A percentile compares a stretch with the other conserved stretches of the same genome.
Evolutionary conservation across 2,329 filamentous ascomycete species (phyloP).

Genomic region (Chrysosporium queenslandicum): DNA sequence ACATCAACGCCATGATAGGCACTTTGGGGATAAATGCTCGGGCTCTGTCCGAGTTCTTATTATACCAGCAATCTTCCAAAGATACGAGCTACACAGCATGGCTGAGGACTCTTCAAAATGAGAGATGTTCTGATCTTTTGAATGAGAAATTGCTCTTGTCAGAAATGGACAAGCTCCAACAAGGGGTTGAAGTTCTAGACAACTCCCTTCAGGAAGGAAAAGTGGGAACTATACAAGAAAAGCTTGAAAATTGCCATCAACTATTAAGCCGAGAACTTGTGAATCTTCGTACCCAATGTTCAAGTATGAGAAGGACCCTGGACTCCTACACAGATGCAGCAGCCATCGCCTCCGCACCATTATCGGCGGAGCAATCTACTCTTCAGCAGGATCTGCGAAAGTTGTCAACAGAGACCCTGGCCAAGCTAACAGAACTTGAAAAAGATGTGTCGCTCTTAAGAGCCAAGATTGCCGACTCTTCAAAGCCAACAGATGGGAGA

Average conservation of each 20-base stretch:
- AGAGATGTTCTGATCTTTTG: constrained; percentile 56
- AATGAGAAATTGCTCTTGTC: constrained; percentile 63
- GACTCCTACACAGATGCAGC: constrained; percentile 59
- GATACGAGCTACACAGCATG: constrained; percentile 45
- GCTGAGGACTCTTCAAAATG: constrained; percentile 31
- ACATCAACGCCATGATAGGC: constrained; percentile 73
- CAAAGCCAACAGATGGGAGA: constrained; percentile 39
- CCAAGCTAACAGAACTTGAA: constrained; percentile 66
- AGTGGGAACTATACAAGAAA: constrained; percentile 57
- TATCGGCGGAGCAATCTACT: constrained; percentile 73
- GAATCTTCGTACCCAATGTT: constrained; percentile 62
- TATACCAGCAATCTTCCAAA: constrained; percentile 35
- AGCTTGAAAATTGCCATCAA: constrained; percentile 57
- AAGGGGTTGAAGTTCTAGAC: constrained; percentile 56
- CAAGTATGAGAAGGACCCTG: constrained; percentile 69
- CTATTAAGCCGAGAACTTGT: constrained; percentile 54
- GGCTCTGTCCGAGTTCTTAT: constrained; percentile 48
- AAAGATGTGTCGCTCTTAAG: constrained; percentile 69
- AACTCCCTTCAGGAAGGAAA: constrained; percentile 56
- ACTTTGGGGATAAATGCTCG: constrained; percentile 80
- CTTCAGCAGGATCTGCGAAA: constrained; percentile 76
- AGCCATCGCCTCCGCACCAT: constrained; percentile 57
- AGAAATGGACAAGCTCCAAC: constrained; percentile 60
- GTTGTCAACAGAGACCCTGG: constrained; percentile 63
- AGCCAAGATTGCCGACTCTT: constrained; percentile 57